These are phyloP conservation scores for Umbelopsis sp. DNA, from an alignment of 192 early-diverging fungal genomes.

Conservation along the genomic window DNA sequence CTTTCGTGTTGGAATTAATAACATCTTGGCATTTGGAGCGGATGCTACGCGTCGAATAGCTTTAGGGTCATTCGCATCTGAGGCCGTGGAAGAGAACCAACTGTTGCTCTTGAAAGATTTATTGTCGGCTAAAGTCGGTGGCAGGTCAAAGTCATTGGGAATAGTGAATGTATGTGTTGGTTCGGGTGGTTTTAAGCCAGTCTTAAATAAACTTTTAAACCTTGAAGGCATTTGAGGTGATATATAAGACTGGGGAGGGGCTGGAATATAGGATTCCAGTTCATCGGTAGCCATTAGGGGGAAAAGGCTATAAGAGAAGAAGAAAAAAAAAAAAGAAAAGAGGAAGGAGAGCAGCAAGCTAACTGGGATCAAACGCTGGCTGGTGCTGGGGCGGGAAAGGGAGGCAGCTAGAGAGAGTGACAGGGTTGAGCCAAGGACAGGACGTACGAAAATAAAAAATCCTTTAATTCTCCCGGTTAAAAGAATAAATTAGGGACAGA, in stretches of 20 bases:
- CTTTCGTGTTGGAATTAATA: conserved; percentile 19
- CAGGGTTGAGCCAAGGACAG: too few species aligned
- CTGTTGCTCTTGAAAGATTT: conserved; percentile 37
- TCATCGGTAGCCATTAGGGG: conserved; percentile 23
- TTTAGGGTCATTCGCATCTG: conserved; percentile 23
- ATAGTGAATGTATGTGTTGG: conserved; percentile 27
- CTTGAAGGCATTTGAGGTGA: conserved; percentile 33
- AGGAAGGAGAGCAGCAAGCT: neutral
- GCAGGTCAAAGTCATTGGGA: conserved; percentile 35
- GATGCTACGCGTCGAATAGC: conserved; percentile 52
- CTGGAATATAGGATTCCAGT: conserved; percentile 19
- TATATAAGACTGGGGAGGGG: conserved; percentile 33
- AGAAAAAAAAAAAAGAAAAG: conserved; percentile 8
- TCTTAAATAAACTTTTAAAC: conserved; percentile 37
- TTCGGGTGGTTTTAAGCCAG: conserved; percentile 11
- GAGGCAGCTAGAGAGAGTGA: too few species aligned
- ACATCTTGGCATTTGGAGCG: conserved; percentile 47
- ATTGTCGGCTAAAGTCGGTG: conserved; percentile 4
- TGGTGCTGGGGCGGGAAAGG: too few species aligned
- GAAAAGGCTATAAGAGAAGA: neutral
- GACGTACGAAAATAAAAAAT: neutral
- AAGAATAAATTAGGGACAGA: neutral
- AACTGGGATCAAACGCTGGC: too few species aligned
- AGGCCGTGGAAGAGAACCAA: conserved; percentile 33
- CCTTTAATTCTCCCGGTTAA: neutral